These are phyloP conservation scores for Exophiala sp. DNA, from an alignment of 2,329 filamentous ascomycete species.

Conservation along the genomic window DNA sequence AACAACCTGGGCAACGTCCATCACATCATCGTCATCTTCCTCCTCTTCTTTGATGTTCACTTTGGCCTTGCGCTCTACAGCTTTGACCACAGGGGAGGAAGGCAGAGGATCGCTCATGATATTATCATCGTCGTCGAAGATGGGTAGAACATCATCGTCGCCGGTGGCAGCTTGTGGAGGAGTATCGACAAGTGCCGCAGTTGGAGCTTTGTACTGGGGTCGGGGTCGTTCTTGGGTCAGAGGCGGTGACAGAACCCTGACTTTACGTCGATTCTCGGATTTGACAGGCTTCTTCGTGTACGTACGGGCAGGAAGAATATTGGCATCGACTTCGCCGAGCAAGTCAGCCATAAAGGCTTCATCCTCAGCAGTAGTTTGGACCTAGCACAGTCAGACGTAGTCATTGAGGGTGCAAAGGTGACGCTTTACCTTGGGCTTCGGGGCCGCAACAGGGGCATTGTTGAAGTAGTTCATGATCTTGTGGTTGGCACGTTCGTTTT, in stretches of 20 bases:
- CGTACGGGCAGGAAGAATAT: conserved; percentile 54
- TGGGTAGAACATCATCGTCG: conserved; percentile 51
- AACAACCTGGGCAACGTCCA: conserved; percentile 76
- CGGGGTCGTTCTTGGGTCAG: conserved; percentile 47
- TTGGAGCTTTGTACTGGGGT: conserved; percentile 16
- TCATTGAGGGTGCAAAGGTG: neutral
- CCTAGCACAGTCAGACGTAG: conserved; percentile 14
- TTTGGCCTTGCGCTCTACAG: conserved; percentile 63
- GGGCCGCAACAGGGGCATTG: conserved; percentile 60
- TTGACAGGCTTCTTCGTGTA: conserved; percentile 60
- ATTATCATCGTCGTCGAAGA: conserved; percentile 67
- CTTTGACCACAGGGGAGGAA: conserved; percentile 79
- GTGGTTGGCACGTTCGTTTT: conserved; percentile 79
- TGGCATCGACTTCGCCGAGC: conserved; percentile 80
- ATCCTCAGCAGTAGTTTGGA: conserved; percentile 70
- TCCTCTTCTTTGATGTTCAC: conserved; percentile 59
- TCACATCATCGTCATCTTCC: conserved; percentile 57
- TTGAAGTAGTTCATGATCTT: conserved; percentile 94
- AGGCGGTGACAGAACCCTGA: conserved; percentile 72
- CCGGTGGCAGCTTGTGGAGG: conserved; percentile 38
- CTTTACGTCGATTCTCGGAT: conserved; percentile 69
- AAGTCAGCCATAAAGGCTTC: conserved; percentile 79
- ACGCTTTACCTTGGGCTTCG: conserved; percentile 68
- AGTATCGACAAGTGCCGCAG: conserved; percentile 45
- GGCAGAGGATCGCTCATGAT: conserved; percentile 80